phyloP scores from a whole-genome alignment of 2,329 filamentous ascomycete species.

The Bipolaris gigantea region DNA sequence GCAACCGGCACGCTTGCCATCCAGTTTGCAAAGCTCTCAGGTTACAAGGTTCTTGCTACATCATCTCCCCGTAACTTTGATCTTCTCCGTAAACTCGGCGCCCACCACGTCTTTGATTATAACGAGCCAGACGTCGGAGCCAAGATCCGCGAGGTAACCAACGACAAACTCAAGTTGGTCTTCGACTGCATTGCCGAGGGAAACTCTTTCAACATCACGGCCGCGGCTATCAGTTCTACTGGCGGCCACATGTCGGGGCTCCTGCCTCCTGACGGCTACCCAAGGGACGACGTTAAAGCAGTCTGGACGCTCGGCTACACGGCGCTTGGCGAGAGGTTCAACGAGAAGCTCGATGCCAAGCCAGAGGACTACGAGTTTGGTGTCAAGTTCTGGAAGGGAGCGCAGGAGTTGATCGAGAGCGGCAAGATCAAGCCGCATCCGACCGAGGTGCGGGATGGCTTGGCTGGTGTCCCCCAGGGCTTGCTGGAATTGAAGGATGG shows the following conservation, averaged over 20 bases:
- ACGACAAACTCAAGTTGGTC: conserved; percentile 49
- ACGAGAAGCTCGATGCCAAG: conserved; percentile 29
- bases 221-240: conserved; percentile 27
- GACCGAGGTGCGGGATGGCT: conserved; percentile 30
- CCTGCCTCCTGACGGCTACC: conserved; percentile 35
- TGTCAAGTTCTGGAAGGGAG: neutral
- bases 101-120: conserved; percentile 56
- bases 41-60: conserved; percentile 50
- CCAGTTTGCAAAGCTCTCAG: conserved; percentile 53
- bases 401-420: conserved; percentile 28
- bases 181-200: conserved; percentile 53
- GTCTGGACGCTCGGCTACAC: conserved; percentile 50
- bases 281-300: conserved; percentile 50
- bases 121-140: conserved; percentile 48
- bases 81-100: conserved; percentile 53
- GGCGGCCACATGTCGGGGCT: conserved; percentile 26
- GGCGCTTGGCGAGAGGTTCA: conserved; percentile 46
- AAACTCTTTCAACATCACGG: conserved; percentile 20
- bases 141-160: conserved; percentile 53
- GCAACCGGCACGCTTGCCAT: conserved; percentile 56
- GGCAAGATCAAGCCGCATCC: conserved; percentile 42
- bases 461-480: conserved; percentile 37
- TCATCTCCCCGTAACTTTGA: conserved; percentile 54
- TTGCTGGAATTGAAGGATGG: conserved; percentile 37
- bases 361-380: neutral